Evolutionary conservation across 164 flowering plant genomes (phyloP), one percentile per base, ranked within the genome.

Genomic region (Paratinospora sagittata): DNA sequence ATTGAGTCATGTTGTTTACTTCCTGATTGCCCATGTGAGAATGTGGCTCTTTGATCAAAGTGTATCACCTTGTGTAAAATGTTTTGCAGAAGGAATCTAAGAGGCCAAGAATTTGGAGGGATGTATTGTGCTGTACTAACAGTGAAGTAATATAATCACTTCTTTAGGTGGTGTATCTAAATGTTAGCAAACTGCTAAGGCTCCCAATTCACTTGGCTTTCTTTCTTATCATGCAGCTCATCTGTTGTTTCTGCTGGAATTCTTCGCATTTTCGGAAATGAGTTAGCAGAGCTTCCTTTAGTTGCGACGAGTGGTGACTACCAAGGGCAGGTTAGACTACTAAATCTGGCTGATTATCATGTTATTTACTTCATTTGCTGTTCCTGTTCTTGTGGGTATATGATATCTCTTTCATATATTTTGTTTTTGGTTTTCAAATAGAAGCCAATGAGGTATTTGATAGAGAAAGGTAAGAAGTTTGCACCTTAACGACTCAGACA

Each of bases 261-360:
- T 66, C 73, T 96, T 69, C 77, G 98, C 66, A 79, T 96, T 30
- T 91, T 89, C 73, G 98, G 99, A 16, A 80, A 68, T 58, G 95
- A 89, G 61, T 71, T 88, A 43, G 98, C 97, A 24, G 98, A 96
- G 72, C 87, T 96, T 52, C 99, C 99, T 34, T 78, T 96, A 60
- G 98, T 89, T 77, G 98, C 98, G n/a, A 96, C 99, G 19, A 84
- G 85, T 27, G 80, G 49, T 19, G 85, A 79, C 68, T 79, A 83
- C 76, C 97, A 87, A 71, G 92, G 94, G 64, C 87, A 86, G 97
- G 99, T 89, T 70, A 84, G 83, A 27, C 33, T 27, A 55, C 7
- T 73, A 8, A 86, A 10, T 84, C 80, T 65, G 86, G 86, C 45
- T 84, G 85, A 8, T 87, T 8, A 77, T 77, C 47, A 17, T 6